phyloP scores from a whole-genome alignment of 495 filamentous ascomycete genomes.

The Articulospora tetracladia region DNA sequence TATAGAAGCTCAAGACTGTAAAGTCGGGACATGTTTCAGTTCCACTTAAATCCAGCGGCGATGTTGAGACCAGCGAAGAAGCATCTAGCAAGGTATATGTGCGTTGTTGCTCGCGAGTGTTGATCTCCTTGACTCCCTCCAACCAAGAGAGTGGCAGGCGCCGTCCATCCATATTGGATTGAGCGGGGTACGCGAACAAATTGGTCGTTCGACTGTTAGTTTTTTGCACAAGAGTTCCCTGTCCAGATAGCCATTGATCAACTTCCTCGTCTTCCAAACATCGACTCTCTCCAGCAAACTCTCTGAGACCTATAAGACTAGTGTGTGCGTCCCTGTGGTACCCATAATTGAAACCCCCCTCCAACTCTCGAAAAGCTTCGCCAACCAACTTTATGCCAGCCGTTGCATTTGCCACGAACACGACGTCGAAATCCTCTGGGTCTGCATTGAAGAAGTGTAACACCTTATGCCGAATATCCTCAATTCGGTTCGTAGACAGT shows the following conservation, averaged over 20 bases:
- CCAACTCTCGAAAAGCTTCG: conserved; percentile 64
- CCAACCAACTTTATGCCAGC: conserved; percentile 84
- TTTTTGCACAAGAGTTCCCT: conserved; percentile 17
- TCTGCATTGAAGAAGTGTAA: conserved; percentile 82
- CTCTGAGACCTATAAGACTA: conserved; percentile 79
- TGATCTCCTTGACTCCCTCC: conserved; percentile 39
- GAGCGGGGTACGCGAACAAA: conserved; percentile 82
- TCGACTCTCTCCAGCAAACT: conserved; percentile 55
- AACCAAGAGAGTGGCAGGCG: conserved; percentile 73
- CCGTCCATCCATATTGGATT: conserved; percentile 92
- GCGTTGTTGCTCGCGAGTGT: conserved; percentile 3
- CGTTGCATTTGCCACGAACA: conserved; percentile 91
- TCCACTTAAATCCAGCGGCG: conserved; percentile 67
- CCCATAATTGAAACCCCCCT: conserved; percentile 70
- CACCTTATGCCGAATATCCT: conserved; percentile 68
- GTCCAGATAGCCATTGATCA: conserved; percentile 56
- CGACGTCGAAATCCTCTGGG: conserved; percentile 77
- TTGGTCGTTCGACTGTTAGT: background rate
- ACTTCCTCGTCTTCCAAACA: conserved; percentile 73
- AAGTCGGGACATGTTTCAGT: conserved; percentile 70
- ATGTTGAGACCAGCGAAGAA: conserved; percentile 76
- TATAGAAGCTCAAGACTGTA: conserved; percentile 87
- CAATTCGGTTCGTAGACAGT: conserved; percentile 65
- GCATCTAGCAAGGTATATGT: conserved; percentile 84
- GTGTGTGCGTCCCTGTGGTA: conserved; percentile 88